Evolutionary conservation across 1,284 basidiomycete species (phyloP).

Genomic region (Schizophyllum commune): DNA sequence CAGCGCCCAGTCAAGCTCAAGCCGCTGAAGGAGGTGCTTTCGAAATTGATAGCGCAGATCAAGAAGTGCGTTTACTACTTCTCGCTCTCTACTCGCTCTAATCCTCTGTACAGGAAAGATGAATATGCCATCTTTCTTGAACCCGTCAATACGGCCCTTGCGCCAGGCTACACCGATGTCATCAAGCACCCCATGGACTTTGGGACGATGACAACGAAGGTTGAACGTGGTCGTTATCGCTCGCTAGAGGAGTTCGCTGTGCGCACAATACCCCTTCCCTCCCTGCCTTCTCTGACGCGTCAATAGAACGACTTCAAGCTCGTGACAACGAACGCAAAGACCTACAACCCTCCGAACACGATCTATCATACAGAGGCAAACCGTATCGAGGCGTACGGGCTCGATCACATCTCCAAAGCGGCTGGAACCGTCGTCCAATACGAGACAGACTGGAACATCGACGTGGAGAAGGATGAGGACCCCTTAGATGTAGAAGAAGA

Average conservation of each 20-base stretch:
- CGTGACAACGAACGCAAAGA: constrained; percentile 66
- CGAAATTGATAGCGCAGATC: constrained; percentile 58
- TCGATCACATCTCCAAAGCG: constrained; percentile 65
- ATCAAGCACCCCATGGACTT: constrained; percentile 78
- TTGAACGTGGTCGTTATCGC: constrained; percentile 56
- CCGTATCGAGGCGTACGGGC: constrained; percentile 55
- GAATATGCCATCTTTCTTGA: constrained; percentile 78
- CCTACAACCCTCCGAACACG: constrained; percentile 63
- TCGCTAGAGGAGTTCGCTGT: constrained; percentile 73
- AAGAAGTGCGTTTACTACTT: constrained; percentile 49
- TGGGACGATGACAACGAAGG: constrained; percentile 69
- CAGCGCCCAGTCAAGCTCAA: constrained; percentile 63
- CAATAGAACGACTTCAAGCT: constrained; percentile 58
- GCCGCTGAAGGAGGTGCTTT: constrained; percentile 65
- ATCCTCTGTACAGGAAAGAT: constrained; percentile 53
- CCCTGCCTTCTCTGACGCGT: neutral
- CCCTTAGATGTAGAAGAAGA: constrained; percentile 31
- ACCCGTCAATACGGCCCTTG: constrained; percentile 59
- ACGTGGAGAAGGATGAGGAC: constrained; percentile 51
- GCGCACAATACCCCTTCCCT: constrained; percentile 20
- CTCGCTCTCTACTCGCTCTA: constrained; percentile 10
- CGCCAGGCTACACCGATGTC: constrained; percentile 63
- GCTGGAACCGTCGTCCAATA: constrained; percentile 67
- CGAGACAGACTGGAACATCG: constrained; percentile 77
- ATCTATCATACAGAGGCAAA: constrained; percentile 70